These are phyloP conservation scores for Kwoniella sp. DNA, from an alignment of 768 basidiomycete genomes.

Conservation along the genomic window DNA sequence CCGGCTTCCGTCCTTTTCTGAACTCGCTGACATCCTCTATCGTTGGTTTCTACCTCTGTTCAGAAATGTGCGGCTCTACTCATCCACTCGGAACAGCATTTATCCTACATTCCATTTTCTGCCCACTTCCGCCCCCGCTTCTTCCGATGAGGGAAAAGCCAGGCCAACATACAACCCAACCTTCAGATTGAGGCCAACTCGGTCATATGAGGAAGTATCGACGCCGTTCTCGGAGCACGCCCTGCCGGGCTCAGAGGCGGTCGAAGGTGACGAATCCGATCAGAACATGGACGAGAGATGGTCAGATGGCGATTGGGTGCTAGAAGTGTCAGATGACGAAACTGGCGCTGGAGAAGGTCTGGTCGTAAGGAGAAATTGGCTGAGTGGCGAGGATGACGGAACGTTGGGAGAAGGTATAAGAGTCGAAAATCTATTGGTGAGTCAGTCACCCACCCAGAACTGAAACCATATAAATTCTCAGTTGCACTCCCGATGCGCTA, in stretches of 20 bases:
- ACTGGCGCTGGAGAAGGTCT: constrained; percentile 17
- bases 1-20: no score
- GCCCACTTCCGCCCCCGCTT: constrained; percentile 1
- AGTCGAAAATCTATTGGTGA: constrained; percentile 39
- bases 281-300: constrained; percentile 5
- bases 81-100: constrained; percentile 7
- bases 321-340: constrained; percentile 24
- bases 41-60: no score
- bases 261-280: background rate
- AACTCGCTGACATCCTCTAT: no score
- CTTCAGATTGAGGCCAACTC: constrained; percentile 30
- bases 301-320: constrained; percentile 27
- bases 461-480: no score
- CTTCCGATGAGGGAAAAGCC: background rate
- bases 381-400: constrained; percentile 9
- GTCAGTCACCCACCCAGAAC: no score
- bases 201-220: constrained; percentile 22
- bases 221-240: background rate
- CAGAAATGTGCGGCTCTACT: constrained; percentile 6
- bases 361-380: constrained; percentile 36
- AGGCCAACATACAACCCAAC: constrained; percentile 4
- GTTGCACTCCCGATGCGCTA: no score
- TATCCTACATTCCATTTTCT: constrained; percentile 35
- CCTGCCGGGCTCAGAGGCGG: background rate
- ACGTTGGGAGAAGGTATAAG: constrained; percentile 20